Evolutionary conservation across 495 filamentous ascomycete genomes (phyloP).

Genomic region (Durotheca rogersii): DNA sequence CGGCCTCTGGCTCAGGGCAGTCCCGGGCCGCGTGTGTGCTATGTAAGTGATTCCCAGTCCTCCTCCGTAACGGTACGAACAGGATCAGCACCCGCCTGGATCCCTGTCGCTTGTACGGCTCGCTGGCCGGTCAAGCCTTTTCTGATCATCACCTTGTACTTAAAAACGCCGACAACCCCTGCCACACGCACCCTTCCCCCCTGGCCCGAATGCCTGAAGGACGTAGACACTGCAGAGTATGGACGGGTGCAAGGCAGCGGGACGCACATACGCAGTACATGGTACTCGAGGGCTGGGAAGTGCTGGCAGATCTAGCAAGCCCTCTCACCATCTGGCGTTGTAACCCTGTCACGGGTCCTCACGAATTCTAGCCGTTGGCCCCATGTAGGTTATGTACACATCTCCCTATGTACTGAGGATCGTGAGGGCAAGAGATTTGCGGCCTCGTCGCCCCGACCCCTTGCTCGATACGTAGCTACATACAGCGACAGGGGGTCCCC

Average conservation of each 20-base stretch:
- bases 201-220: constrained; percentile 19
- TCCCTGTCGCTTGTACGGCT: constrained; percentile 28
- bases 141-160: constrained; percentile 11
- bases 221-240: constrained; percentile 7
- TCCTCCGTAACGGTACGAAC: constrained; percentile 10
- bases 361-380: constrained; percentile 24
- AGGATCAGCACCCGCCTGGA: constrained; percentile 6
- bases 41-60: constrained; percentile 16
- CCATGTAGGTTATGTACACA: too few species aligned
- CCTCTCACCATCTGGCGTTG: constrained; percentile 22
- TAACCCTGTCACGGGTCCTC: constrained; percentile 29
- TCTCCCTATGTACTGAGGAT: too few species aligned
- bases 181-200: constrained; percentile 17
- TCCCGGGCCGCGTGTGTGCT: constrained; percentile 29
- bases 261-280: too few species aligned
- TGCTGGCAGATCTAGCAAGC: constrained; percentile 27
- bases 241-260: too few species aligned
- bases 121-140: constrained; percentile 28
- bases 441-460: constrained; percentile 28
- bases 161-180: constrained; percentile 32
- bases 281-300: constrained; percentile 13
- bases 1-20: constrained; percentile 24
- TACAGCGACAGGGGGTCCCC: constrained; percentile 16
- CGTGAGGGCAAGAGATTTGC: constrained; percentile 23
- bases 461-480: constrained; percentile 24